phyloP scores from a whole-genome alignment of 345 rosid genomes.

The Salix purpurea region DNA sequence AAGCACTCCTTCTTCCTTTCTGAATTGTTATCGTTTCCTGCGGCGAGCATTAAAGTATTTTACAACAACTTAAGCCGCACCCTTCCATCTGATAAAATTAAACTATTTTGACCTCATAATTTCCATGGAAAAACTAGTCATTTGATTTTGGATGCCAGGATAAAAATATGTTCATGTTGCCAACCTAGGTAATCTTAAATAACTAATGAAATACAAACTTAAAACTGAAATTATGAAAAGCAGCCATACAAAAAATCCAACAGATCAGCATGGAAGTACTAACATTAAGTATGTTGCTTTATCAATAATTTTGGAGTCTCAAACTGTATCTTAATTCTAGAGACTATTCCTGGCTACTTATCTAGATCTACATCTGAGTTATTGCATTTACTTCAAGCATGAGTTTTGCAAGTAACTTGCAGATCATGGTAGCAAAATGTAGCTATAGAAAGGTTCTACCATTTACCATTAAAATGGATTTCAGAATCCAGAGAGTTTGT shows the following conservation, averaged over 20 bases:
- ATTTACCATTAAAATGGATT: constrained; percentile 38
- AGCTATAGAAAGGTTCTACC: neutral
- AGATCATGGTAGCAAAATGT: neutral
- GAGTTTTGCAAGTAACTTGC: neutral
- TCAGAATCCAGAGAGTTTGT: constrained; percentile 19
- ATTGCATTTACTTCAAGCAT: neutral
- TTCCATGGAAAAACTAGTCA: neutral
- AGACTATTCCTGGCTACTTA: neutral
- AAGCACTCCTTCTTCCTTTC: constrained; percentile 39
- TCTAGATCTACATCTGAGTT: neutral
- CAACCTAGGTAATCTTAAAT: neutral
- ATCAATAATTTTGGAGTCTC: neutral
- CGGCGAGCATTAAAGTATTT: constrained; percentile 12
- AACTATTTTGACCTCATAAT: neutral
- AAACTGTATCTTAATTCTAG: neutral
- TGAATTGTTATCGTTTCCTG: constrained; percentile 34
- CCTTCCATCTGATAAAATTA: neutral
- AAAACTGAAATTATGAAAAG: neutral
- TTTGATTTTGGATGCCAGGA: neutral
- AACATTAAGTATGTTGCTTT: neutral
- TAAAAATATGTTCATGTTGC: neutral
- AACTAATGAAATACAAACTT: neutral
- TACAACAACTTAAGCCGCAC: neutral
- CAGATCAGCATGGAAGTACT: neutral
- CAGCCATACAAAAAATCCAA: neutral